Base-by-base conservation (phyloP, 2,329 filamentous ascomycete species). In the Diaporthe citri region DNA sequence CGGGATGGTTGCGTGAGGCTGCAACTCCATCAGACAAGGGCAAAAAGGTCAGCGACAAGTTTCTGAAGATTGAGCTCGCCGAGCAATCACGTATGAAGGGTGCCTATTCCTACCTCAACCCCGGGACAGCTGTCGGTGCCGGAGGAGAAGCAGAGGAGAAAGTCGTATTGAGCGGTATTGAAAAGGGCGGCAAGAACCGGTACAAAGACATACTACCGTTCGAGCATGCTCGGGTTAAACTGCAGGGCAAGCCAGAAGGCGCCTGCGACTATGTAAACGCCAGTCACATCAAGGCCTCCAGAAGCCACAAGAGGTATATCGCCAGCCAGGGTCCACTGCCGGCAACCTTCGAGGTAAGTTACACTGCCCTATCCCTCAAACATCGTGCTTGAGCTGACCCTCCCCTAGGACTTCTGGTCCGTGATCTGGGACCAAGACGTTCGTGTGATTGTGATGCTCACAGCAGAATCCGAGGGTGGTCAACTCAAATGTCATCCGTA, bases 201-300 rank as follows among this genome's bases (percentile, higher is more conserved):
- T 99, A 99, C 86, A 98, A 98, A 86, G 97, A 98, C 79, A 98
- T 98, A 73, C 93, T 97, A 85, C 97, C 97, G 0, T 99, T 97
- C 82, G 96, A 98, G 81, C 97, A 99, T 83, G 93, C 95, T 3
- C 89, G 97, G 75, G 97, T 99, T 72, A 95, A 91, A 78, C 85
- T 99, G 62, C 89, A 94, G 78, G 90, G 91, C 56, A 90, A 93
- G 48, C 86, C 89, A 0, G 86, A 89, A 1, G 93, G 92, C 17
- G 88, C 87, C 31, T 98, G 96, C 83, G 97, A 99, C 83, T 99
- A 99, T 80, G 92, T 99, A 84, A 99, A 99, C 81, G 97, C 96
- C 25, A 98, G 94, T 82, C 91, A 97, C 79, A 87, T 98, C 76
- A 93, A 94, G 82, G 90, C 96, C 1, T 90, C 92, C 39, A 90